These are phyloP conservation scores for Ophiostoma piceae DNA, from an alignment of 2,329 filamentous ascomycete genomes.

Conservation along the genomic window DNA sequence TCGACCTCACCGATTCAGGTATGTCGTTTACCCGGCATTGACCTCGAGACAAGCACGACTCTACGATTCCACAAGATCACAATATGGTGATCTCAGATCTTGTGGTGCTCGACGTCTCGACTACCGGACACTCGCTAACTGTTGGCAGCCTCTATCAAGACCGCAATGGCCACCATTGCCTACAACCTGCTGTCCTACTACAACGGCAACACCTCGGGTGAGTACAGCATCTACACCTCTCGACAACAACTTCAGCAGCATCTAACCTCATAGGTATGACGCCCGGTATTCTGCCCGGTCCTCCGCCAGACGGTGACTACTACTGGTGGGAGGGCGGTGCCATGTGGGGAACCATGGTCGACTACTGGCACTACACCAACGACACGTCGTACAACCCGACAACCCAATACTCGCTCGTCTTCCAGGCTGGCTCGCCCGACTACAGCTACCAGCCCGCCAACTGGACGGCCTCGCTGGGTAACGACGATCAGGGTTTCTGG, in stretches of 20 bases:
- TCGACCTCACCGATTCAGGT: constrained; percentile 25
- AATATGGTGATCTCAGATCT: too few species aligned
- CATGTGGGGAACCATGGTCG: constrained; percentile 36
- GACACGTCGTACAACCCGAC: constrained; percentile 48
- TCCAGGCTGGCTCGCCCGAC: constrained; percentile 43
- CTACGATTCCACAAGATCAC: too few species aligned
- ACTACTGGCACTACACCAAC: constrained; percentile 40
- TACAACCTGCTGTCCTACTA: constrained; percentile 49
- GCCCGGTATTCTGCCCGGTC: constrained; percentile 33
- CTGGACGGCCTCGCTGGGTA: constrained; percentile 43
- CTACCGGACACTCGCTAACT: neutral
- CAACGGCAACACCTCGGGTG: constrained; percentile 41
- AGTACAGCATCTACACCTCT: neutral
- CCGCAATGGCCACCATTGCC: constrained; percentile 44
- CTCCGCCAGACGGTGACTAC: constrained; percentile 34
- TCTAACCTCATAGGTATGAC: constrained; percentile 19
- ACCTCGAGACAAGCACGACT: neutral
- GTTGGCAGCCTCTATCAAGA: constrained; percentile 42
- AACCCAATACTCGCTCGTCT: constrained; percentile 39
- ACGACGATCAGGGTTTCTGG: constrained; percentile 59
- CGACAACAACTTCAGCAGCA: neutral
- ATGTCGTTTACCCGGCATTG: neutral
- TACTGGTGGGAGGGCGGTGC: constrained; percentile 36
- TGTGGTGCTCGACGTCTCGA: neutral
- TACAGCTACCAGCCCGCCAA: constrained; percentile 47